Evolutionary conservation across 2,329 filamentous ascomycete genomes (phyloP).

Genomic region (Ceratocystis cacaofunesta): DNA sequence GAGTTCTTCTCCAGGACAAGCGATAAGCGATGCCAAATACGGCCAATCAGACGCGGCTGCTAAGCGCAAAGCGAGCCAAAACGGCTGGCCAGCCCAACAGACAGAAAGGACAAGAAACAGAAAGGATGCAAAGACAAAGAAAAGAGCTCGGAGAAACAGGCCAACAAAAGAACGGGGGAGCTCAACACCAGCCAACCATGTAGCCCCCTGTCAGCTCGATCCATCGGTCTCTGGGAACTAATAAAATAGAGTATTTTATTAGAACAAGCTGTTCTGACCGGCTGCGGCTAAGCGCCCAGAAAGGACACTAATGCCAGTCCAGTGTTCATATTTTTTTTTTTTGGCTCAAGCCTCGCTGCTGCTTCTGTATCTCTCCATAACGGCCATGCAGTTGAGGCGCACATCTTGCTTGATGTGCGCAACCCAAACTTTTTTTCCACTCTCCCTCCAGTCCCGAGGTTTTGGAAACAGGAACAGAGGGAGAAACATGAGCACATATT

Average conservation of each 20-base stretch:
- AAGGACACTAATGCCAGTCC: background rate
- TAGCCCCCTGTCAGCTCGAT: no score
- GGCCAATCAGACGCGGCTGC: constrained; percentile 3
- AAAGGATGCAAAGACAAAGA: background rate
- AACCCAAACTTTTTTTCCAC: background rate
- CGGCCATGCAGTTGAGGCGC: background rate
- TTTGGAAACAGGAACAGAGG: background rate
- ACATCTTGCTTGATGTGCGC: no score
- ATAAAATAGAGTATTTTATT: no score
- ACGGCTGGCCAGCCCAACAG: no score
- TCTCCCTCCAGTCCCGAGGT: background rate
- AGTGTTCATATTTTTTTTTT: no score
- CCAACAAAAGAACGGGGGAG: background rate
- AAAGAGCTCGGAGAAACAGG: background rate
- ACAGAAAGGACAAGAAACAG: background rate
- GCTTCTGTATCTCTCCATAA: background rate
- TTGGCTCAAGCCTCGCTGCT: background rate
- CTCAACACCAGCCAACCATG: no score
- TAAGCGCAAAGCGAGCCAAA: background rate
- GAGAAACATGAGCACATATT: no score
- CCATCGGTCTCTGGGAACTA: no score
- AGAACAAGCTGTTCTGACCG: background rate
- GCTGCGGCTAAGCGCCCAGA: background rate
- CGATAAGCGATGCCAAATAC: background rate
- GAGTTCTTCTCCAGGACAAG: background rate